Evolutionary conservation across 108 stramenopile species (phyloP).

Genomic region (Pseudonitzschia pungens): DNA sequence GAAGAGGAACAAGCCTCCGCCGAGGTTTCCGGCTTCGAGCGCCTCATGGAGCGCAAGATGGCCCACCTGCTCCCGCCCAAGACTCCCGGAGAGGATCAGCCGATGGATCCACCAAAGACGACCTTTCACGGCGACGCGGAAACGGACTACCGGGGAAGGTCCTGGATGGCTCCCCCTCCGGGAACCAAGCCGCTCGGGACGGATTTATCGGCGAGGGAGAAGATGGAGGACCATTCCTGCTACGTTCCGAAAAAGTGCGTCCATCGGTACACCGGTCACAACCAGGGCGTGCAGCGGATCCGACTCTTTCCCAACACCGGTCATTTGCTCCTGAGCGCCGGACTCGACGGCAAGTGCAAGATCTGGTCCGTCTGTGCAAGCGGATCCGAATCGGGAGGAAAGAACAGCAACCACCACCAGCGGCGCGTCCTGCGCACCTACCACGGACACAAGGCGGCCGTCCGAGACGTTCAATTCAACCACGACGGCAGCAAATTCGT

Average conservation of each 20-base stretch:
- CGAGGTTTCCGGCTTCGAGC: constrained; percentile 60
- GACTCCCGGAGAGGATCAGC: constrained; percentile 66
- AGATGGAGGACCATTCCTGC: constrained; percentile 85
- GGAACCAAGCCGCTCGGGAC: constrained; percentile 56
- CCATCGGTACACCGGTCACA: constrained; percentile 87
- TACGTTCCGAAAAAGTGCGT: constrained; percentile 96
- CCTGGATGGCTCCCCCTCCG: constrained; percentile 90
- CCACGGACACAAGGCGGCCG: constrained; percentile 90
- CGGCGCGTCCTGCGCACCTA: constrained; percentile 88
- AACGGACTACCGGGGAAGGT: constrained; percentile 92
- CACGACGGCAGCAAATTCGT: constrained; percentile 86
- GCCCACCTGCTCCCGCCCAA: constrained; percentile 92
- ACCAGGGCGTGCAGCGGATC: constrained; percentile 95
- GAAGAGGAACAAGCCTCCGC: constrained; percentile 40
- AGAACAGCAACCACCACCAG: constrained; percentile 19
- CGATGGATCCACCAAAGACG: constrained; percentile 59
- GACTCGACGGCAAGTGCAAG: constrained; percentile 93
- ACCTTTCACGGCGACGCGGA: constrained; percentile 88
- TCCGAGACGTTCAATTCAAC: constrained; percentile 93
- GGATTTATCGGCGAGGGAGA: constrained; percentile 14
- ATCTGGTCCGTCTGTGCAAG: constrained; percentile 73
- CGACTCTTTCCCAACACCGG: constrained; percentile 95
- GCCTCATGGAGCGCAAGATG: constrained; percentile 92
- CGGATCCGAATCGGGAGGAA: not conserved
- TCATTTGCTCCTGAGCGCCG: constrained; percentile 94